Evolutionary conservation across 108 stramenopile genomes (phyloP).

Genomic region (Licmophora abbreviata): DNA sequence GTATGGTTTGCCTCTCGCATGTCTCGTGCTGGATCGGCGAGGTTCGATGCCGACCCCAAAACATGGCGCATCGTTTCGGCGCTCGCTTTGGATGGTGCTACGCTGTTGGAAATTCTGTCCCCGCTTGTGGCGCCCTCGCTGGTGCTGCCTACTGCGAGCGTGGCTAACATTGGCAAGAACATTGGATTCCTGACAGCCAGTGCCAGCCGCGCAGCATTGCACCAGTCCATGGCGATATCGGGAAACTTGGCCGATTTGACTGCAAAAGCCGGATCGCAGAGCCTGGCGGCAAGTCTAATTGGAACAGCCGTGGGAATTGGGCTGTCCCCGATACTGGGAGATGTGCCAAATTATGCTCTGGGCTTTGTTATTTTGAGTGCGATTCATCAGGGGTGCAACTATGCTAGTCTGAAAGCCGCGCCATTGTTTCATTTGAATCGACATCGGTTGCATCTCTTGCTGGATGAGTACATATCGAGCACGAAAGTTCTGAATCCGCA

Average conservation of each 20-base stretch:
- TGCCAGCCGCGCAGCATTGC: slow-evolving; percentile 90
- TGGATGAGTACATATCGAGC: slow-evolving; percentile 38
- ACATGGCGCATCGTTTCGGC: slow-evolving; percentile 87
- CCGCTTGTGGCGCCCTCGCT: slow-evolving; percentile 65
- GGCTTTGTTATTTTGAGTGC: slow-evolving; percentile 50
- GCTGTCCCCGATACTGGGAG: slow-evolving; percentile 46
- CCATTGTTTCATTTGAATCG: slow-evolving; percentile 72
- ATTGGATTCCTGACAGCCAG: slow-evolving; percentile 88
- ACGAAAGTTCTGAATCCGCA: slow-evolving; percentile 26
- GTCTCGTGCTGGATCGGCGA: slow-evolving; percentile 38
- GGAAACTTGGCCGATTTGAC: slow-evolving; percentile 96
- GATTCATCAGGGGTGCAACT: slow-evolving; percentile 72
- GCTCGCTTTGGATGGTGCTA: slow-evolving; percentile 75
- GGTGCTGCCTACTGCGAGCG: slow-evolving; percentile 77
- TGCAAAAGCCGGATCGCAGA: slow-evolving; percentile 91
- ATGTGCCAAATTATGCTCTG: slow-evolving; percentile 29
- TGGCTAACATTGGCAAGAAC: slow-evolving; percentile 97
- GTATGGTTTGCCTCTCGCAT: slow-evolving; percentile 83
- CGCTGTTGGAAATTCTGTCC: slow-evolving; percentile 78
- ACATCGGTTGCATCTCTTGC: slow-evolving; percentile 55
- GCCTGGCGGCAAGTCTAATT: slow-evolving; percentile 76
- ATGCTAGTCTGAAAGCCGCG: slow-evolving; percentile 63
- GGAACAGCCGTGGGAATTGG: slow-evolving; percentile 88
- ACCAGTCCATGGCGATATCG: slow-evolving; percentile 67
- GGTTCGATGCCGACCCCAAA: slow-evolving; percentile 85